Base-by-base conservation (phyloP, 345 rosid species). In the Rhodomyrtus tomentosa region DNA sequence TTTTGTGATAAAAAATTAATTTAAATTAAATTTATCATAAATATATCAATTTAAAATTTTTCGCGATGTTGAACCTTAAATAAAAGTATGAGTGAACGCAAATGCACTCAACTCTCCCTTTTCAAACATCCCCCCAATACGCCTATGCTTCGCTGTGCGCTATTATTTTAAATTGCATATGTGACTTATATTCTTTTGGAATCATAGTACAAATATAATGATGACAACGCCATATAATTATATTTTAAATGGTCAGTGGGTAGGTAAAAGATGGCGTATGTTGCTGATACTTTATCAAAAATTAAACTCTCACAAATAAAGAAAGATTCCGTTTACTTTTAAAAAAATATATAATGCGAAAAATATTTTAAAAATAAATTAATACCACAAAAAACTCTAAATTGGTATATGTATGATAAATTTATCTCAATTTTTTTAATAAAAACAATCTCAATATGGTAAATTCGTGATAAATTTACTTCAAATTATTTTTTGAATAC, bases 261-360 rank as follows among this genome's bases (percentile, higher is more conserved):
- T 16, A 16, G 24, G 12, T 32, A 42, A 62, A 32, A 62, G 24
- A 32, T 62, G 22, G 22, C 40, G 22, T 6, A 62, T 8, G 42
- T 29, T 16, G 22, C 3, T 15, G 22, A 2, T 62, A 32, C 10
- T 62, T 29, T 29, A 29, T 15, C 11, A 62, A 25, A 68, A 16
- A 18, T 32, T 68, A 68, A 4, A 32, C 1, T 68, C 12, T 18
- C 24, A 10, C 18, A 5, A 32, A 68, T 4, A 32, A 32, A 68
- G 10, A 0, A 0, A 48, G 9, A 3, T 3, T 32, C 8, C 22
- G 1, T 8, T 2, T 9, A 6, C 16, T 32, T 62, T 0, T 6
- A 1, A 0, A 3, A 29, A 29, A 62, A 15, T 62, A 1, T 29
- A 62, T 59, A 0, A 62, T 62, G 1, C 0, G 0, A 7, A 29